phyloP scores from a whole-genome alignment of 2,329 filamentous ascomycete species.

The Colletotrichum simmondsii region DNA sequence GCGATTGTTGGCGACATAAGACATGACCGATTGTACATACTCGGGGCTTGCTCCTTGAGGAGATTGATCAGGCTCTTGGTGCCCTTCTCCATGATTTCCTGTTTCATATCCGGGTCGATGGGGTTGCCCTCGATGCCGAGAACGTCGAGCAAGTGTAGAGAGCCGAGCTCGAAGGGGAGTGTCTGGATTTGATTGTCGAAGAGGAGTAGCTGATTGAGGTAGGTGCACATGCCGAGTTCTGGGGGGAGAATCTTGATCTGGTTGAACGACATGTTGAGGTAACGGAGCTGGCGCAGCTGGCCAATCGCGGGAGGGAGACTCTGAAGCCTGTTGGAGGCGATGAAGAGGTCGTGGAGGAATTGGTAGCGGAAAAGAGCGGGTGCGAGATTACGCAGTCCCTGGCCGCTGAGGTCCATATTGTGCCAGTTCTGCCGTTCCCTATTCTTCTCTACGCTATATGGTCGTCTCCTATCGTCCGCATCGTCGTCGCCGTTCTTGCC shows the following conservation, averaged over 20 bases:
- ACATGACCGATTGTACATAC: slow-evolving; percentile 62
- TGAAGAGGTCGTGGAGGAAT: slow-evolving; percentile 91
- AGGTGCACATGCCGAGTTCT: slow-evolving; percentile 97
- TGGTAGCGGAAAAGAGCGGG: slow-evolving; percentile 84
- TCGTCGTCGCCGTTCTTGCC: slow-evolving; percentile 64
- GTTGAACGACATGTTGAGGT: slow-evolving; percentile 91
- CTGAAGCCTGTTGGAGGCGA: slow-evolving; percentile 91
- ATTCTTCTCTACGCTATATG: slow-evolving; percentile 73
- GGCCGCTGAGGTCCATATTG: slow-evolving; percentile 94
- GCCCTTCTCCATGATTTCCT: slow-evolving; percentile 86
- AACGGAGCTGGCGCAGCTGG: slow-evolving; percentile 80
- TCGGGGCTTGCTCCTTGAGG: slow-evolving; percentile 84
- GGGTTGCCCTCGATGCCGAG: slow-evolving; percentile 95
- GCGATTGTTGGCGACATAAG: slow-evolving; percentile 9
- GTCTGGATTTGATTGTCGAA: slow-evolving; percentile 91
- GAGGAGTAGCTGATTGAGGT: slow-evolving; percentile 83
- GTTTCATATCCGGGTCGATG: slow-evolving; percentile 78
- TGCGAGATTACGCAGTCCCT: slow-evolving; percentile 87
- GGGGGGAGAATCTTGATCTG: slow-evolving; percentile 83
- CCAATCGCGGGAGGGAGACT: slow-evolving; percentile 85
- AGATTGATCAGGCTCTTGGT: slow-evolving; percentile 86
- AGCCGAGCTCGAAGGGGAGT: slow-evolving; percentile 88
- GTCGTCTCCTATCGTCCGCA: slow-evolving; percentile 66
- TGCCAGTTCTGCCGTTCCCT: slow-evolving; percentile 86
- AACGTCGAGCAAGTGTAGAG: slow-evolving; percentile 87